These are phyloP conservation scores for Epichloe coenophiala DNA, from an alignment of 2,329 filamentous ascomycete genomes.

Conservation along the genomic window DNA sequence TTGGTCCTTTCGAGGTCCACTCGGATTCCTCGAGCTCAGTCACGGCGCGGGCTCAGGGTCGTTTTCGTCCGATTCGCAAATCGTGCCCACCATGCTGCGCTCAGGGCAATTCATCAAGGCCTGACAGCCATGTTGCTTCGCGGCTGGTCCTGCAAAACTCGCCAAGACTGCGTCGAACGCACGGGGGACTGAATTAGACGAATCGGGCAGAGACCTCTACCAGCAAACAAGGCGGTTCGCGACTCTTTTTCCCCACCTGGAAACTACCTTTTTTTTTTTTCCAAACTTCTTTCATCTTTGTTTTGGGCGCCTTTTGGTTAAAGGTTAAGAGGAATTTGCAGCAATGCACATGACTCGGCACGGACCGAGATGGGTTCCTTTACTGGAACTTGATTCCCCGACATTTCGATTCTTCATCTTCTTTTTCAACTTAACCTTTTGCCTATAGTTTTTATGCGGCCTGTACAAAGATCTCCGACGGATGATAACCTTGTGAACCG, in stretches of 20 bases:
- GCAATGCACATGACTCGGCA: constrained; percentile 46
- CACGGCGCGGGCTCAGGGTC: neutral
- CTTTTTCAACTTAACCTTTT: constrained; percentile 7
- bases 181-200: constrained; percentile 37
- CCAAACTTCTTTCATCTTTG: constrained; percentile 15
- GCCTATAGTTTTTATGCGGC: constrained; percentile 12
- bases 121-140: neutral
- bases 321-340: constrained; percentile 46
- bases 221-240: constrained; percentile 31
- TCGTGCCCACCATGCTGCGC: neutral
- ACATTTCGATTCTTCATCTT: constrained; percentile 9
- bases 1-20: neutral
- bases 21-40: constrained; percentile 9
- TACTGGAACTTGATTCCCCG: constrained; percentile 11
- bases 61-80: neutral
- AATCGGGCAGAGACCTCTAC: constrained; percentile 30
- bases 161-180: constrained; percentile 16
- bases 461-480: constrained; percentile 8
- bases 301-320: constrained; percentile 15
- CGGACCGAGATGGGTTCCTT: constrained; percentile 31
- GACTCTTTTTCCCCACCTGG: constrained; percentile 15
- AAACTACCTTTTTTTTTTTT: neutral
- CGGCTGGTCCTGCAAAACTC: neutral
- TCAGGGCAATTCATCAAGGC: neutral
- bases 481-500: constrained; percentile 9